Evolutionary conservation across 306 rosid genomes (phyloP), one percentile per base, ranked within the genome.

Genomic region (Amphicarpaea edgeworthii): DNA sequence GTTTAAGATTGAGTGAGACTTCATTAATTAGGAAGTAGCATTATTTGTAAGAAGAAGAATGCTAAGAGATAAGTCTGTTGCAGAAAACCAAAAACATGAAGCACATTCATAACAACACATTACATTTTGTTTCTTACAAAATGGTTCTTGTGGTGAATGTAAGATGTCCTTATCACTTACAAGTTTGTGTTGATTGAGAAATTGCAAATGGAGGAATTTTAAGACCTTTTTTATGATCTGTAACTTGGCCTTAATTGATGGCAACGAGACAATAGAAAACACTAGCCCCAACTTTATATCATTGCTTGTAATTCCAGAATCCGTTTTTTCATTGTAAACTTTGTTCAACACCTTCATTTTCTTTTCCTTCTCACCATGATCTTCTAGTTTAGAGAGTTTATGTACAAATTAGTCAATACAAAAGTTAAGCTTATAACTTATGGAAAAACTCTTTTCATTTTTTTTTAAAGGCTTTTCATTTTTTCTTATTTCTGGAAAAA

Each of bases 261-360:
- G 98, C 84, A 87, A 83, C 8, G 87, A 78, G 3, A 89, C 80
- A 12, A 51, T 28, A 7, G 98, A 96, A 77, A 91, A 72, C 85
- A 26, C 73, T 79, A 50, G 80, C 82, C 17, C 93, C 96, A 79
- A 72, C 88, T 82, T 89, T 85, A 41, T 90, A 91, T 96, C 92
- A 90, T 68, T 86, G 84, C 72, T 86, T 84, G 82, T 90, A 93
- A 96, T 93, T 42, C 96, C 97, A 79, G 26, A 60, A 66, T 90
- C 90, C 90, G 90, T 77, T 78, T 85, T 89, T 16, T 87, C 5
- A 72, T 86, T 83, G 64, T 90, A 93, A n/a, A 81, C 75, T 69
- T 79, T 89, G 62, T 79, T 85, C 83, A 89, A 54, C 23, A 86
- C 82, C 59, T 84, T 82, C 63, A 76, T 83, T 65, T 77, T 85